A percentile compares a stretch with the other conserved stretches of the same genome.
These are phyloP conservation scores for Leucosporidium creatinivorum DNA, from an alignment of 768 basidiomycete genomes.

Conservation along the genomic window DNA sequence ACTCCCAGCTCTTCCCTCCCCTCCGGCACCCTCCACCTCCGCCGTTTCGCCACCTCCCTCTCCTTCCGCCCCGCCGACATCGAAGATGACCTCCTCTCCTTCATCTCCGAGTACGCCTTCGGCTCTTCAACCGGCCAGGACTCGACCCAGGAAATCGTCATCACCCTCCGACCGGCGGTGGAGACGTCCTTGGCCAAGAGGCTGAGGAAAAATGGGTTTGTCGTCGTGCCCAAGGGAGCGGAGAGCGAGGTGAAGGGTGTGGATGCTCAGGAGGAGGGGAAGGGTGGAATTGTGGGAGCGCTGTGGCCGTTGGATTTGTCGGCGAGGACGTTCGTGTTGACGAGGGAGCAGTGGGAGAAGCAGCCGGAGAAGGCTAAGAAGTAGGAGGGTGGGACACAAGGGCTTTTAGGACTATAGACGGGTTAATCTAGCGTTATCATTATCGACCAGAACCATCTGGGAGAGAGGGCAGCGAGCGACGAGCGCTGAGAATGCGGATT, in stretches of 20 bases:
- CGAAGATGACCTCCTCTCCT: slow-evolving; percentile 28
- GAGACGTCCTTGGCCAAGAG: neutral
- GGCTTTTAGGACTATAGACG: too few species aligned
- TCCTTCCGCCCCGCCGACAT: slow-evolving; percentile 30
- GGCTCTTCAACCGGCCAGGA: neutral
- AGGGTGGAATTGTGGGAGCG: neutral
- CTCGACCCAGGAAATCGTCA: slow-evolving; percentile 13
- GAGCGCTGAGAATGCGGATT: too few species aligned
- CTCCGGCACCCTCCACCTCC: slow-evolving; percentile 19
- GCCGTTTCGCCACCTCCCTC: slow-evolving; percentile 23
- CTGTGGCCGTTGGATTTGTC: slow-evolving; percentile 23
- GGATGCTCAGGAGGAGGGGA: neutral
- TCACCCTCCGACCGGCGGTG: slow-evolving; percentile 16
- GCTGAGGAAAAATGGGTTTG: neutral
- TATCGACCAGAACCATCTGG: too few species aligned
- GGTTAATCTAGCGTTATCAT: too few species aligned
- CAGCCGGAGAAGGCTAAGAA: neutral
- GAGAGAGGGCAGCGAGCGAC: too few species aligned
- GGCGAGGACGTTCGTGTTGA: slow-evolving; percentile 15
- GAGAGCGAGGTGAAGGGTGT: neutral
- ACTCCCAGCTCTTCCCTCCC: slow-evolving; percentile 9
- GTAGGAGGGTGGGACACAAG: neutral
- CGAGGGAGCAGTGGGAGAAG: slow-evolving; percentile 13
- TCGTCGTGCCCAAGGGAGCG: slow-evolving; percentile 7
- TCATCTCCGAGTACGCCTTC: slow-evolving; percentile 14